Evolutionary conservation across 306 rosid genomes (phyloP), one percentile per base, ranked within the genome.

Genomic region (Ziziphus jujuba): DNA sequence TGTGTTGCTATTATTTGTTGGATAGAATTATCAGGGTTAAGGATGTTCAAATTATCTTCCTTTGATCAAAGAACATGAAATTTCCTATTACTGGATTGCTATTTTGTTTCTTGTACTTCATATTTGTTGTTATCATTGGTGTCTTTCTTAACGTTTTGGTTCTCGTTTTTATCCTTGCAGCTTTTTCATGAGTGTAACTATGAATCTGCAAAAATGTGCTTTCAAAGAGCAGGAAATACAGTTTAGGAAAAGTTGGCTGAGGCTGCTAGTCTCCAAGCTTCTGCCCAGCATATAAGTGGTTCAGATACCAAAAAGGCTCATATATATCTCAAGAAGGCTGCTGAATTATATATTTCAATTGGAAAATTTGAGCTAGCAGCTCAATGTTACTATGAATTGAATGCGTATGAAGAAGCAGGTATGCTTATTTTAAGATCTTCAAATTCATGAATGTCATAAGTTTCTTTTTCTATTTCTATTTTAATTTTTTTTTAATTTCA

Each of bases 171-270:
- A 43, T 34, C 16, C 34, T 69, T 72, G 82, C 80, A 84, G 92
- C 69, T 84, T 1, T 87, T 76, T 72, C 17, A 59, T 66, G 79
- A 74, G 44, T 57, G 67, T 21, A 84, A 87, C 34, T 87, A 61
- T 28, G 71, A 72, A 74, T 63, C 74, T 68, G 89, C 89, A 9
- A 84, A 82, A 52, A 79, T 69, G 81, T 84, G 91, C 66, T 87
- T 87, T 65, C 70, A 77, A 64, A 84, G 76, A 77, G 85, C 84
- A 6, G 79, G 77, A 38, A 85, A 84, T 64, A 38, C 72, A 23
- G 62, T 71, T 28, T 79, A 82, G 80, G 81, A 76, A 69, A n/a
- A 28, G 59, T 68, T 55, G 78, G 79, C 87, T 11, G 80, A 74
- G 59, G 92, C 87, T 53, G 35, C 85, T 54, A 84, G 78, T 35